Conservation (phyloP, 352 stramenopile species). For the Phytophthora ohioensis region DNA sequence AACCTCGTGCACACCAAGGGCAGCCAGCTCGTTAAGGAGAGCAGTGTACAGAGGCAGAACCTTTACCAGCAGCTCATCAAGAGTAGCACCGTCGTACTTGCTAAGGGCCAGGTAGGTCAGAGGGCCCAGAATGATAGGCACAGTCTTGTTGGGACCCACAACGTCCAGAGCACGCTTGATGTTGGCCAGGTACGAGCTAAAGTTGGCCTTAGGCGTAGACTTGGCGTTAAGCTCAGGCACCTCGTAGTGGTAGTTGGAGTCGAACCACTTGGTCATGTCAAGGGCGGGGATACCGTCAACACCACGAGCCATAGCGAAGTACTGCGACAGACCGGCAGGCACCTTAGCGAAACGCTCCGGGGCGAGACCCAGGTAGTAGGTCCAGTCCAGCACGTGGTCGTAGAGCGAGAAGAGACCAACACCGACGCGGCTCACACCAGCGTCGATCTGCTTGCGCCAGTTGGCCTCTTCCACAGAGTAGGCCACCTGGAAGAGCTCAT, state of each 20-base stretch:
- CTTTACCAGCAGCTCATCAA: conserved; percentile 74
- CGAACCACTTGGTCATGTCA: conserved; percentile 96
- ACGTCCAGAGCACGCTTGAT: conserved; percentile 84
- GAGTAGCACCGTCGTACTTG: conserved; percentile 83
- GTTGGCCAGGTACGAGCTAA: conserved; percentile 69
- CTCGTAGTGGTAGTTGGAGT: conserved; percentile 97
- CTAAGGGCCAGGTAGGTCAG: conserved; percentile 84
- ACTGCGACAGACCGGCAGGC: conserved; percentile 64
- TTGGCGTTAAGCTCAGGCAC: conserved; percentile 90
- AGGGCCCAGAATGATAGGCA: conserved; percentile 85
- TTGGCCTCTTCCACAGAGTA: conserved; percentile 83
- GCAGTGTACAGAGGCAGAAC: conserved; percentile 85
- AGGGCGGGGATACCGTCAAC: conserved; percentile 91
- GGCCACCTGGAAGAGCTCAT: conserved; percentile 83
- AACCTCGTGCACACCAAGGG: conserved; percentile 84
- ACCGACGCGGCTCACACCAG: conserved; percentile 80
- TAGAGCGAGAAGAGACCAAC: conserved; percentile 93
- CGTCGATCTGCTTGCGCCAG: conserved; percentile 87
- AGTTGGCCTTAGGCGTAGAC: conserved; percentile 82
- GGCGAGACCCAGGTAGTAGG: conserved; percentile 81
- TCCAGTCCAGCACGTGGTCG: conserved; percentile 93
- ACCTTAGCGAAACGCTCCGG: conserved; percentile 83
- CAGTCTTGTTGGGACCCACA: conserved; percentile 84
- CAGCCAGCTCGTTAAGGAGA: conserved; percentile 76
- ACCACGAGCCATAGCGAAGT: conserved; percentile 93